Base-by-base conservation (phyloP, 768 basidiomycete species). In the Mycena latifolia region DNA sequence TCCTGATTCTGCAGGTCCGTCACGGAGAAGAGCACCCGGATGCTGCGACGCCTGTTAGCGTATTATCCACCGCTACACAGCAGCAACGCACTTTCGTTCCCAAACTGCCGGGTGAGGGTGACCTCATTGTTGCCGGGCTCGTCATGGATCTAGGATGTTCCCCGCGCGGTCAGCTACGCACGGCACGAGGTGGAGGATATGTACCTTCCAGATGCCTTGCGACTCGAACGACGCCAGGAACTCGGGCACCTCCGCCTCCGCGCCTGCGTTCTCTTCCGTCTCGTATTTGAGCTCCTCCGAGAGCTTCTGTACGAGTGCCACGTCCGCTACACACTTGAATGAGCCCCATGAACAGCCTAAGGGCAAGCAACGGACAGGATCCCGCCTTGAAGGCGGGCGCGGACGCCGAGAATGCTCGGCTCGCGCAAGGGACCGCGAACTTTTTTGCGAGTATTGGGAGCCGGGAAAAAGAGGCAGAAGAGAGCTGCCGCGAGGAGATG, bases 1-100 rank as follows among this genome's bases (percentile, higher is more conserved):
- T 82, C 78, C 59, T 74, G 72, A 10, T 76, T 77, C 71, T 93
- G 88, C 56, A 97, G 84, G 77, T 98, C 96, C 43, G 93, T 91
- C 70, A 97, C 93, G 65, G 95, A 95, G 86, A 99, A 98, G 78
- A 95, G 90, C 74, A 96, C 77, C 33, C 92, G 93, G 77, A 99
- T 87, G 70, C 95, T 96, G 73, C 25, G 33, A 35, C 11, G 28
- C n/a, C n/a, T 39, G 63, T 29, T 39, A 33, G 29, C n/a, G n/a
- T 17, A 61, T 39, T 50, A 46, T 24, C n/a, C 14, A 24, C 28
- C 24, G 37, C 25, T 47, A 35, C 14, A 20, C 28, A 54, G 33
- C 43, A 27, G 18, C 68, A 15, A 86, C 92, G 61, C 71, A 97
- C 95, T 79, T 86, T 99, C 97, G 71, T 94, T 94, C 66, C 94